phyloP scores from a whole-genome alignment of 768 basidiomycete species.

The Tricholoma saponaceum region DNA sequence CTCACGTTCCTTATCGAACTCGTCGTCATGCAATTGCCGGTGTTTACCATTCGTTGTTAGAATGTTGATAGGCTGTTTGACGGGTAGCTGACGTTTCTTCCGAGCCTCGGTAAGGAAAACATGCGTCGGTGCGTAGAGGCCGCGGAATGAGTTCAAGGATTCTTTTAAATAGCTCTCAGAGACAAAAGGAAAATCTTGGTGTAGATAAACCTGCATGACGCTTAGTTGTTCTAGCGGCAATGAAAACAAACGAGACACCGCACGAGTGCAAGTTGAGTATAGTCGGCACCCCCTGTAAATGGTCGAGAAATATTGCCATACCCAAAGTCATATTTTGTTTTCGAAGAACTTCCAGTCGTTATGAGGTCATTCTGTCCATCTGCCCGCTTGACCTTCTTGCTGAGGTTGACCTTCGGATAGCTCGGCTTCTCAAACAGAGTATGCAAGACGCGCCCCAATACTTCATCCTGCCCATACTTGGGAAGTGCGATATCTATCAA shows the following conservation, averaged over 20 bases:
- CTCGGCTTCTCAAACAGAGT: not conserved
- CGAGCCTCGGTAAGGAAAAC: slow-evolving; percentile 40
- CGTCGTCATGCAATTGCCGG: slow-evolving; percentile 32
- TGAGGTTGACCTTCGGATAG: not conserved
- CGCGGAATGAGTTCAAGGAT: slow-evolving; percentile 31
- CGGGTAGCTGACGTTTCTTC: slow-evolving; percentile 23
- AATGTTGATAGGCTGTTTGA: slow-evolving; percentile 28
- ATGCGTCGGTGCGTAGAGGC: slow-evolving; percentile 66
- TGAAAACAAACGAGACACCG: not conserved
- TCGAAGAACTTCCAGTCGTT: not conserved
- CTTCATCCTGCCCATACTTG: not conserved
- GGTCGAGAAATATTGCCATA: not conserved
- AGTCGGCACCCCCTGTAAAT: not conserved
- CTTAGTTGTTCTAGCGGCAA: not conserved
- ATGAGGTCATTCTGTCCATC: not conserved
- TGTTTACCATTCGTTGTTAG: slow-evolving; percentile 25
- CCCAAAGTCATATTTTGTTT: not conserved
- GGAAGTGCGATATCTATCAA: not conserved
- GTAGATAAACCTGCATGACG: slow-evolving; percentile 43
- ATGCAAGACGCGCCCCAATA: not conserved
- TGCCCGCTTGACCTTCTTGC: not conserved
- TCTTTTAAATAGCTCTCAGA: slow-evolving; percentile 51
- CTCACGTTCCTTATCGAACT: slow-evolving; percentile 38
- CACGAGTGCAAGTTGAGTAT: not conserved
- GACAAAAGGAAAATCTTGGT: slow-evolving; percentile 52